These are phyloP conservation scores for Colletotrichum theobromicola DNA, from an alignment of 2,329 filamentous ascomycete genomes.

Conservation along the genomic window DNA sequence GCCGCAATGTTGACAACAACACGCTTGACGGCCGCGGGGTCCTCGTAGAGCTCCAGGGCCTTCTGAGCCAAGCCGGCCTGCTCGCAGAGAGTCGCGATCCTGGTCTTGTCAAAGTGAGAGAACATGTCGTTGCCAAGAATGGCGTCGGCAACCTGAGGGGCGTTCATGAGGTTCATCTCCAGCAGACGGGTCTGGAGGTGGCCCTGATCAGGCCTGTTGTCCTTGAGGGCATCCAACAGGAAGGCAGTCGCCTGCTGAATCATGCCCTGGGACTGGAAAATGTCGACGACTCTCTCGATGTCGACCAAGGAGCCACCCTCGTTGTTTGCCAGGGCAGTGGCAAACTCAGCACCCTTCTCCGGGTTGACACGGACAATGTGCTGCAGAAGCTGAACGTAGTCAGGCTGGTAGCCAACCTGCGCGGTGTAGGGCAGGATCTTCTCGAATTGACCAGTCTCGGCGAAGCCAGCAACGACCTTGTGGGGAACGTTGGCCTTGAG, in stretches of 20 bases:
- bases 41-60: conserved; percentile 94
- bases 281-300: conserved; percentile 92
- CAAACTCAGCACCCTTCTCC: conserved; percentile 94
- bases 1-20: conserved; percentile 82
- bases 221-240: conserved; percentile 91
- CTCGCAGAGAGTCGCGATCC: conserved; percentile 90
- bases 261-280: conserved; percentile 98
- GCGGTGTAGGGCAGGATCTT: conserved; percentile 93
- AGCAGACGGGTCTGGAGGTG: conserved; percentile 92
- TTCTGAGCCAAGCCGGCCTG: conserved; percentile 86
- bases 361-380: conserved; percentile 91
- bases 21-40: conserved; percentile 88
- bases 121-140: conserved; percentile 99
- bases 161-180: conserved; percentile 98
- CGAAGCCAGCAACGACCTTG: conserved; percentile 94
- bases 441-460: conserved; percentile 95
- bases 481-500: conserved; percentile 87
- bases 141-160: conserved; percentile 95
- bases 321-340: conserved; percentile 87
- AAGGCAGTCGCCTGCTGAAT: conserved; percentile 98
- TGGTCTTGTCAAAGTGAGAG: conserved; percentile 90
- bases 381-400: conserved; percentile 90
- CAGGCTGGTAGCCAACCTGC: conserved; percentile 87
- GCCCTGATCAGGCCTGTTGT: conserved; percentile 92
- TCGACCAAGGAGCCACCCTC: conserved; percentile 88